Base-by-base conservation (phyloP, 306 rosid genomes). In the Vigna mungo region DNA sequence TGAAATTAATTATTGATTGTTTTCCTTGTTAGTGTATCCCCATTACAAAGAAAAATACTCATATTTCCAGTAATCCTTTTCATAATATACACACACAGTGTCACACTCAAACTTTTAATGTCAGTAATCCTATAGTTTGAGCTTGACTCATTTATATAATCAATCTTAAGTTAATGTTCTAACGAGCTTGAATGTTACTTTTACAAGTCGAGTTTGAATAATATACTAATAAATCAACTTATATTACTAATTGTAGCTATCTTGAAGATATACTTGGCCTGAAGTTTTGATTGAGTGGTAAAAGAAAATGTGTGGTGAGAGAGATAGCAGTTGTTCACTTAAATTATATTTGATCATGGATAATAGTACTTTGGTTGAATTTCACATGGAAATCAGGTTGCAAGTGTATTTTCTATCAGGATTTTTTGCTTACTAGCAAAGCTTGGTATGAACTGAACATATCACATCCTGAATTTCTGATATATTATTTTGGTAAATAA, bases 251-350 rank as follows among this genome's bases (percentile, higher is more conserved):
- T 55, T 55, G 61, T 10, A 21, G 21, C 32, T 55, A 55, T 55
- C 74, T 61, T 43, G 61, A 67, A 51, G 76, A 51, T 46, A 20
- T 65, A 41, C 37, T 39, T 30, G 53, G 46, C 75, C 10, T 59
- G 53, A 61, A 52, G 36, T 71, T 82, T 32, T 81, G 70, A 68
- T 59, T 8, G 30, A 53, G 14, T 18, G 30, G 23, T 13, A 41
- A 75, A 70, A 12, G 52, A 58, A 77, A 55, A 64, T n/a, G 12
- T 49, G 30, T 81, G 17, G 7, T 12, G 43, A 27, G 68, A 76
- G 77, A 69, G 75, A 60, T 21, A 63, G 4, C 7, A 32, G 17
- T 8, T 78, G 18, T 59, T 63, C 49, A 34, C 23, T 75, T n/a
- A 63, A 62, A 14, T 25, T 7, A 11, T 55, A 23, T 34, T 56